Conservation (phyloP, 2,329 filamentous ascomycete species). For the Hymenoscyphus repandus region DNA sequence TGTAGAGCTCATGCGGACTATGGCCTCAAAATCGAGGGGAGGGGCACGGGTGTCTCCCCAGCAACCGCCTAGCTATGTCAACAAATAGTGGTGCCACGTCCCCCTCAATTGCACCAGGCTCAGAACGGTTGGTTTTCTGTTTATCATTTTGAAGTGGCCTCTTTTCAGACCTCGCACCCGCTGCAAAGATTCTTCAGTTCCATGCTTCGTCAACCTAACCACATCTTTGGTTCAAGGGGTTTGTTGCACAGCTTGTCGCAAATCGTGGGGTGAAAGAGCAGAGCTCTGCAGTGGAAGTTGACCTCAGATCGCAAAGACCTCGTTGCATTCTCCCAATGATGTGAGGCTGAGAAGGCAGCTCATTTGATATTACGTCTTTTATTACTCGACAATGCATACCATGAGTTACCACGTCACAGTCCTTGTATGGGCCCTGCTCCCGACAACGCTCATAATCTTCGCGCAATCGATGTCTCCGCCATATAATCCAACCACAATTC, state of each 20-base stretch:
- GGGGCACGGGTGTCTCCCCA: no score
- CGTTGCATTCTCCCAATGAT: conserved; percentile 15
- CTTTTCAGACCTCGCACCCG: neutral
- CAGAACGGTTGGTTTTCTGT: no score
- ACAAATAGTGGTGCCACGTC: conserved; percentile 1
- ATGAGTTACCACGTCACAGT: conserved; percentile 20
- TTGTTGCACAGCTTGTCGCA: conserved; percentile 1
- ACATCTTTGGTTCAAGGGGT: neutral
- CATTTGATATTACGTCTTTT: conserved; percentile 14
- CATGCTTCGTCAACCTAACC: neutral
- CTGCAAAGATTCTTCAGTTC: conserved; percentile 7
- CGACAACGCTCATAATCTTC: conserved; percentile 7
- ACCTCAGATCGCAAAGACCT: neutral
- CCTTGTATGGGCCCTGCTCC: conserved; percentile 18
- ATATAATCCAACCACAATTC: conserved; percentile 72
- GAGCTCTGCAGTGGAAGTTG: conserved; percentile 12
- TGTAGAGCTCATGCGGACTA: no score
- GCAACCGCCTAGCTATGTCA: no score
- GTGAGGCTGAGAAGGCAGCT: conserved; percentile 10
- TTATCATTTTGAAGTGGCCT: no score
- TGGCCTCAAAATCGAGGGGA: no score
- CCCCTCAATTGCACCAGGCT: neutral
- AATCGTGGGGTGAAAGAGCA: conserved; percentile 12
- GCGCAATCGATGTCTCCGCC: conserved; percentile 49
- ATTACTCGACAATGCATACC: conserved; percentile 15